These are phyloP conservation scores for Gentiana straminea DNA, from an alignment of 257 asterid species.

Conservation along the genomic window DNA sequence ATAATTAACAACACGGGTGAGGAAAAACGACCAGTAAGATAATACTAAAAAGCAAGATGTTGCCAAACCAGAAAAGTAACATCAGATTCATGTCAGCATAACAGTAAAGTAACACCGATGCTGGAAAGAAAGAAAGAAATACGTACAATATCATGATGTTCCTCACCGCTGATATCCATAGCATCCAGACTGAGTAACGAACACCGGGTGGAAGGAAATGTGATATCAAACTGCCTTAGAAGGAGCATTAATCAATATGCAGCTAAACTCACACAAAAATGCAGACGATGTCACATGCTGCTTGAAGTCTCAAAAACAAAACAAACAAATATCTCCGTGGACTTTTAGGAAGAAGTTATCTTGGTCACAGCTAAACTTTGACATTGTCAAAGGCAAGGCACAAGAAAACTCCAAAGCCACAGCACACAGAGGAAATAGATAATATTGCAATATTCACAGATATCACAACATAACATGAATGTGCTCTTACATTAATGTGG, in stretches of 20 bases:
- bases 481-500: constrained; percentile 57
- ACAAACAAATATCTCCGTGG: too few species aligned
- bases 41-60: constrained; percentile 7
- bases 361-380: too few species aligned
- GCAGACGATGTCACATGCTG: neutral
- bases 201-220: constrained; percentile 83
- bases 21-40: neutral
- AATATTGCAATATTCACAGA: neutral
- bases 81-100: constrained; percentile 7
- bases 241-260: constrained; percentile 2
- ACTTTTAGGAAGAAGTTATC: too few species aligned
- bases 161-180: constrained; percentile 98
- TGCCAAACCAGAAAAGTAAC: constrained; percentile 7
- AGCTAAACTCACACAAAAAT: neutral
- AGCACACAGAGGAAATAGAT: neutral
- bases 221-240: constrained; percentile 71
- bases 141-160: constrained; percentile 84
- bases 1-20: constrained; percentile 1
- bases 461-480: constrained; percentile 9
- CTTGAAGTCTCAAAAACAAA: neutral
- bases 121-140: constrained; percentile 6
- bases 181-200: constrained; percentile 90
- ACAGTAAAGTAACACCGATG: constrained; percentile 9
- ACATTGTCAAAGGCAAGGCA: too few species aligned
- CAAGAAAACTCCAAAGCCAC: too few species aligned